Conservation (phyloP, 352 stramenopile genomes). For the Phytophthora fragariaefolia region DNA sequence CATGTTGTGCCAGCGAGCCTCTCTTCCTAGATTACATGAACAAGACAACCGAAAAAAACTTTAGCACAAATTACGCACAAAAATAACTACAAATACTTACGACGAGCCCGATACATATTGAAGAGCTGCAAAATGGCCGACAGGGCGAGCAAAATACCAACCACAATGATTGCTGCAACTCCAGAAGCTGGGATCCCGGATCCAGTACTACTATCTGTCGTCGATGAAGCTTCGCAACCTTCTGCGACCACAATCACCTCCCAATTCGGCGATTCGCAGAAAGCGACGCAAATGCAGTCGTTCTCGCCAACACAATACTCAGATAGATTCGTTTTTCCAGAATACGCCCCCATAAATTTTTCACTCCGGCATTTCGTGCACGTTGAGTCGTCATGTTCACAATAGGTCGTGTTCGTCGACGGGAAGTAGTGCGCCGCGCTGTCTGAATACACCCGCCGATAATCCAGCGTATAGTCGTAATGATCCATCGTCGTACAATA, state of each 20-base stretch:
- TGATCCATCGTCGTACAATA: conserved; percentile 59
- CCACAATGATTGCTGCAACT: conserved; percentile 38
- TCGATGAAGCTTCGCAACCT: conserved; percentile 41
- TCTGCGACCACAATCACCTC: conserved; percentile 41
- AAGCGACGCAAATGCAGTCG: conserved; percentile 59
- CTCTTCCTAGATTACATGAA: conserved; percentile 19
- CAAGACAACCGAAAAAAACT: not conserved
- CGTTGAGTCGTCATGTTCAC: conserved; percentile 38
- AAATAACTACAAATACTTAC: conserved; percentile 28
- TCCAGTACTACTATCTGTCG: not conserved
- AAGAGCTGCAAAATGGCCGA: conserved; percentile 37
- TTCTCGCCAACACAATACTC: conserved; percentile 52
- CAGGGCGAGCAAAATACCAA: conserved; percentile 38
- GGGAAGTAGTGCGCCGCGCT: conserved; percentile 54
- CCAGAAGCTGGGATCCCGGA: conserved; percentile 36
- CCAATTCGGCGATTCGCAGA: conserved; percentile 61
- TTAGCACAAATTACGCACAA: conserved; percentile 10
- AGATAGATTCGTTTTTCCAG: conserved; percentile 35
- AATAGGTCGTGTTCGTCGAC: conserved; percentile 69
- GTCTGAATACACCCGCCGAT: conserved; percentile 38
- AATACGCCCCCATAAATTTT: conserved; percentile 36
- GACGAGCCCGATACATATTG: conserved; percentile 31
- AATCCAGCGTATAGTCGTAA: conserved; percentile 55
- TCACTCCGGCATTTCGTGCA: conserved; percentile 36
- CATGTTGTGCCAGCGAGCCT: conserved; percentile 29